These are phyloP conservation scores for Phaeophleospora eucalypticola DNA, from an alignment of 2,329 filamentous ascomycete genomes.

Conservation along the genomic window DNA sequence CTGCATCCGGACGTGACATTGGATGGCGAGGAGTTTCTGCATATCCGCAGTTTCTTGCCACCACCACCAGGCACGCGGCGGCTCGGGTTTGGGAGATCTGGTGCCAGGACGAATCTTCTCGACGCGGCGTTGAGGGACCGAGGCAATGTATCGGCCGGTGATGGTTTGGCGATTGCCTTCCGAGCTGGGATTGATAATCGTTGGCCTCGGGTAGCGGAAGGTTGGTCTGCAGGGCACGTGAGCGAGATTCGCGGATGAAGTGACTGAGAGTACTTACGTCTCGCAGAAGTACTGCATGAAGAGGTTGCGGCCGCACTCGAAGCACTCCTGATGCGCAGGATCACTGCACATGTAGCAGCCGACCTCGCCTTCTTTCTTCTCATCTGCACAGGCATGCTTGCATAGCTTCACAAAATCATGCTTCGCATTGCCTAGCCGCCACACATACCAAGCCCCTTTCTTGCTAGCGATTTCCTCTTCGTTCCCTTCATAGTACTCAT, in stretches of 20 bases:
- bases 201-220: neutral
- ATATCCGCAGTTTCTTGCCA: neutral
- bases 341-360: slow-evolving; percentile 14
- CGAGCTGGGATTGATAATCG: neutral
- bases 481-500: neutral
- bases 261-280: neutral
- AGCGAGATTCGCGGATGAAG: neutral
- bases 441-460: neutral
- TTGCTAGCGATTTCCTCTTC: neutral
- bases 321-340: slow-evolving; percentile 8
- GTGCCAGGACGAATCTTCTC: neutral
- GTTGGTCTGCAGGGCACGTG: neutral
- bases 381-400: slow-evolving; percentile 4
- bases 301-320: slow-evolving; percentile 14
- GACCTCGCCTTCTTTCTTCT: neutral
- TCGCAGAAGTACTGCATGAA: neutral
- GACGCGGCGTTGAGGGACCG: neutral
- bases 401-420: neutral
- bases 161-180: neutral
- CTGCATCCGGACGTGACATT: neutral
- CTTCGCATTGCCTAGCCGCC: neutral
- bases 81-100: neutral
- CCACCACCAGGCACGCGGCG: neutral
- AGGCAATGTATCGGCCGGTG: neutral
- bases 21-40: neutral